Evolutionary conservation across 495 filamentous ascomycete species (phyloP).

Genomic region (Monascus purpureus): DNA sequence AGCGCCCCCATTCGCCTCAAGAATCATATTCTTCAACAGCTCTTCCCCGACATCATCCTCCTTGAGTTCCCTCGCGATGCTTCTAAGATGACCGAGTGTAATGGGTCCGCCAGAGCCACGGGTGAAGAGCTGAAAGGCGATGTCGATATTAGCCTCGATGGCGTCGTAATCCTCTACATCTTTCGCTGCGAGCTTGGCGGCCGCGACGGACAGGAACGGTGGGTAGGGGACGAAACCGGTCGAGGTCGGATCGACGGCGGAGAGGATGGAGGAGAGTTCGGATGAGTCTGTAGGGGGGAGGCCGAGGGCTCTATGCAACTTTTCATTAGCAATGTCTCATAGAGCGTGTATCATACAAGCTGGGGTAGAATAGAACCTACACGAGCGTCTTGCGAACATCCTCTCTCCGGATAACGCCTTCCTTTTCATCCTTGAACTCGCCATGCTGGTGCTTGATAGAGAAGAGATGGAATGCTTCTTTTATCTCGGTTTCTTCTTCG

Average conservation of each 20-base stretch:
- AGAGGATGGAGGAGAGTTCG: constrained; percentile 61
- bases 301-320: constrained; percentile 51
- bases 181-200: constrained; percentile 55
- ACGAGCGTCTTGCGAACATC: constrained; percentile 76
- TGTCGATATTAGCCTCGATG: constrained; percentile 53
- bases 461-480: constrained; percentile 79
- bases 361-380: too few relatives aligned
- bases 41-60: constrained; percentile 64
- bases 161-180: constrained; percentile 35
- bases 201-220: constrained; percentile 71
- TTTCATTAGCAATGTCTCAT: too few relatives aligned
- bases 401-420: constrained; percentile 57
- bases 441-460: constrained; percentile 32
- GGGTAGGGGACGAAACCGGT: constrained; percentile 62
- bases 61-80: constrained; percentile 68
- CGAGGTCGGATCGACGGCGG: constrained; percentile 66
- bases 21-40: constrained; percentile 78
- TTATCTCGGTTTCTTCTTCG: constrained; percentile 77
- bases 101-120: constrained; percentile 41
- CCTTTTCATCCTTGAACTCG: constrained; percentile 50
- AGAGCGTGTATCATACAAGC: too few relatives aligned
- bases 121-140: constrained; percentile 70
- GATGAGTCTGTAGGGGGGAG: constrained; percentile 45
- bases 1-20: constrained; percentile 75
- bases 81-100: constrained; percentile 57